Evolutionary conservation across 495 filamentous ascomycete genomes (phyloP).

Genomic region (Neurospora pannonica): DNA sequence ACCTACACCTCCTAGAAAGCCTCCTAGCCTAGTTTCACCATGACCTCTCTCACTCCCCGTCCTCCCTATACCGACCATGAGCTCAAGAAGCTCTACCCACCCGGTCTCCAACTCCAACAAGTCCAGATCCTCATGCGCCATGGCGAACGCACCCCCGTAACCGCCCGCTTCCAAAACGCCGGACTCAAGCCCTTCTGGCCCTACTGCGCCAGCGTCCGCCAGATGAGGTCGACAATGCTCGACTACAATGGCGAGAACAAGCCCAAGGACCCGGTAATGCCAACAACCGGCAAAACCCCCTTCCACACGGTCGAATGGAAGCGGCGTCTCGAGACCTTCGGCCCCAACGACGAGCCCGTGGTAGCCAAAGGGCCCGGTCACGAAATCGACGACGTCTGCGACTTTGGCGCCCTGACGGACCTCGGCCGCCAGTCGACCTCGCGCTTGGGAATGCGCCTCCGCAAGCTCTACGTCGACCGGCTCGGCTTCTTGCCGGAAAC

Average conservation of each 20-base stretch:
- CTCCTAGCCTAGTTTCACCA: slow-evolving; percentile 22
- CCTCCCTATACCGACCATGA: slow-evolving; percentile 73
- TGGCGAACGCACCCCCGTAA: slow-evolving; percentile 83
- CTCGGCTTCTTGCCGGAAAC: slow-evolving; percentile 70
- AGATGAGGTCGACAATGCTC: slow-evolving; percentile 62
- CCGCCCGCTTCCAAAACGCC: slow-evolving; percentile 77
- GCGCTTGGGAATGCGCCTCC: slow-evolving; percentile 65
- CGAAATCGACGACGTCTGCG: slow-evolving; percentile 69
- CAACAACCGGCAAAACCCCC: background rate
- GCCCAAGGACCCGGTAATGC: background rate
- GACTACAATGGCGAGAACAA: slow-evolving; percentile 18
- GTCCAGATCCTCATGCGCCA: slow-evolving; percentile 90
- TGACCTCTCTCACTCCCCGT: slow-evolving; percentile 71
- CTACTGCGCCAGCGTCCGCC: slow-evolving; percentile 71
- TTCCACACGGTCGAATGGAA: slow-evolving; percentile 70
- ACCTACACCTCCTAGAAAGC: background rate
- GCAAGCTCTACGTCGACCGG: slow-evolving; percentile 81
- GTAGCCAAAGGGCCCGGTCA: slow-evolving; percentile 55
- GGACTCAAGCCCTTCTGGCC: slow-evolving; percentile 85
- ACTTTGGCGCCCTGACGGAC: slow-evolving; percentile 84
- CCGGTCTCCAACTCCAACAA: slow-evolving; percentile 66
- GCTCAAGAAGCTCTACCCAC: slow-evolving; percentile 72
- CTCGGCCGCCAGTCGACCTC: slow-evolving; percentile 76
- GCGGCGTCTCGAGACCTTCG: slow-evolving; percentile 73
- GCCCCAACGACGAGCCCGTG: slow-evolving; percentile 57